Base-by-base conservation (phyloP, 208 protist genomes). In the Crithidia bombi region DNA sequence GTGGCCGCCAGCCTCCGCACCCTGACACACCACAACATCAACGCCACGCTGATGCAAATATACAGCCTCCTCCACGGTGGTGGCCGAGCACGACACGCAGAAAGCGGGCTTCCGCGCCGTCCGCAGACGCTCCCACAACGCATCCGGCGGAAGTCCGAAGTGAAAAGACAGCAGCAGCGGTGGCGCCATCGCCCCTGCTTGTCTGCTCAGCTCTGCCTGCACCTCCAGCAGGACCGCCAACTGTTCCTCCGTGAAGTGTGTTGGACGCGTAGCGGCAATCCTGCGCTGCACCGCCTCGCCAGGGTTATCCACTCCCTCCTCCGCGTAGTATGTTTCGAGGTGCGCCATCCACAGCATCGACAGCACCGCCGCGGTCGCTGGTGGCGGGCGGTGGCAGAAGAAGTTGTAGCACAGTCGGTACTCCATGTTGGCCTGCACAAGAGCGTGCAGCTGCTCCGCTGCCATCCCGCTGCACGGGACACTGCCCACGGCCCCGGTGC, bases 1-100 rank as follows among this genome's bases (percentile, higher is more conserved):
- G 65, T 83, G 81, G 19, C 77, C 77, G 23, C 81, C 81, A 33
- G 78, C 78, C 62, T 81, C 81, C 15, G 10, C 46, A 23, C 81
- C 78, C 62, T 83, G 78, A 47, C 44, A 57, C 19, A 80, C 44
- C 28, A 86, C 69, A 10, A 73, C 62, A 65, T 81, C 81, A 23
- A 77, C 73, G 17, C 69, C 79, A n/a, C 30, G n/a, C 52, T 69
- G 33, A 19, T 26, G 33, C 25, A 76, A 50, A 30, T 56, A 73
- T 41, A 71, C n/a, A 10, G 73, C 72, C 59, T 80, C 73, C 26
- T 17, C 38, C 26, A 80, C 62, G 14, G 62, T 75, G 23, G 78
- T 83, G 25, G 78, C 78, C 12, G 66, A 66, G 62, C 66, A 63
- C 44, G 30, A 15, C 14, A 64, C 57, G n/a, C 57, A 35, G 35